These are phyloP conservation scores for Penicillium sp. DNA, from an alignment of 2,329 filamentous ascomycete species.

Conservation along the genomic window DNA sequence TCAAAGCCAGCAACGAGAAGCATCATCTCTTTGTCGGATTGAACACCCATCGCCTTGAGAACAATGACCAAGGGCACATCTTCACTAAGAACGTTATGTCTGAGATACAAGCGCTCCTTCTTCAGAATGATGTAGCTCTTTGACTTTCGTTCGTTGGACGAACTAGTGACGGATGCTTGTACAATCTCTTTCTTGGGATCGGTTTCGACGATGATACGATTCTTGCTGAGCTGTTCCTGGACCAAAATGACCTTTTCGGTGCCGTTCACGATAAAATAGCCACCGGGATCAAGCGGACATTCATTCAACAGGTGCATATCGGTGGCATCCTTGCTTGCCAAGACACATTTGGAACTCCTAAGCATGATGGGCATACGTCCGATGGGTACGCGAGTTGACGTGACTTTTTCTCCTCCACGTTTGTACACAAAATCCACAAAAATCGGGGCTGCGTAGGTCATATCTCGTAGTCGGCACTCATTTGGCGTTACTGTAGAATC, in stretches of 20 bases:
- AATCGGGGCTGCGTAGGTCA: constrained; percentile 96
- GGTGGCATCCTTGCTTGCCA: constrained; percentile 76
- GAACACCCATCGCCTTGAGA: constrained; percentile 86
- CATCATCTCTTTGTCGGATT: constrained; percentile 93
- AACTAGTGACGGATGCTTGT: constrained; percentile 94
- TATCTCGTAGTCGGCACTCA: constrained; percentile 91
- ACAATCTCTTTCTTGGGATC: constrained; percentile 90
- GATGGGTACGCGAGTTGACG: constrained; percentile 66
- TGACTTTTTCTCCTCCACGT: constrained; percentile 72
- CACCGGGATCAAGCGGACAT: constrained; percentile 91
- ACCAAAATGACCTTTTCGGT: constrained; percentile 99
- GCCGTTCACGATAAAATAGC: constrained; percentile 96
- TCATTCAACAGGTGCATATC: constrained; percentile 93
- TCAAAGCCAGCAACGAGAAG: constrained; percentile 85
- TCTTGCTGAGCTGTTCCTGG: constrained; percentile 98
- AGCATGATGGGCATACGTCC: constrained; percentile 96
- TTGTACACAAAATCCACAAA: constrained; percentile 89
- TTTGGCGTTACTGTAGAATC: constrained; percentile 72
- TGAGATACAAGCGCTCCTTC: constrained; percentile 83
- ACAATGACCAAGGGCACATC: constrained; percentile 93
- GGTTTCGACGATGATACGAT: constrained; percentile 94
- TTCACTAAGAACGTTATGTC: constrained; percentile 90
- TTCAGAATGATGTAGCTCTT: constrained; percentile 95
- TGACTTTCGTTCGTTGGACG: constrained; percentile 94
- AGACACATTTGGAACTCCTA: constrained; percentile 86